Base-by-base conservation (phyloP, 2,329 filamentous ascomycete genomes). In the Amphichorda felina region DNA sequence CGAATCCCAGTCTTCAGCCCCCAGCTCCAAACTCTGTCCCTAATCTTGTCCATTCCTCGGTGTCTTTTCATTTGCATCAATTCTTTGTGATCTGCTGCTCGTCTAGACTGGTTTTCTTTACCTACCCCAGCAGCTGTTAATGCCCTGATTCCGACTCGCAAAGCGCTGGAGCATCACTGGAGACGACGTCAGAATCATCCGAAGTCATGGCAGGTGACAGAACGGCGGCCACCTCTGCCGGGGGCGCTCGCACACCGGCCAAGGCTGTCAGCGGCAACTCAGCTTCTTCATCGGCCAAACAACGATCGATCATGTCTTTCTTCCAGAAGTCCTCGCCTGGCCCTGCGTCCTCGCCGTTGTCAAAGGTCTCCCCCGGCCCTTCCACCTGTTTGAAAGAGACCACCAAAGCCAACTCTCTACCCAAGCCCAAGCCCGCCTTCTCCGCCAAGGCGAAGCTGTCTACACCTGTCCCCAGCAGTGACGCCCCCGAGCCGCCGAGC, bases 381-480 rank as follows among this genome's bases (percentile, higher is more conserved):
- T 55, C 39, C 44, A 49, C 38, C 50, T 41, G 53, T 42, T 48
- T 64, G 7, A 55, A 60, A 44, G 61, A 64, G 45, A 57, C 59
- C 18, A 60, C 56, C 14, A 60, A 57, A 40, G 53, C 56, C 49
- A 63, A 63, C 51, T 45, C 55, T 43, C 47, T 58, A 15, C 56
- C 57, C 39, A 49, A 46, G 42, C 35, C 41, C 34, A 50, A 69
- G 47, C 61, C 63, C 15, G 62, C 57, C n/a, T 68, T 68, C 34
- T 59, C 59, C 26, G 66, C 66, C 39, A 61, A 43, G 35, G 26
- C 38, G 27, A 59, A 57, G 40, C 48, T 56, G 30, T 49, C 79
- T 39, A 88, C 85, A 0, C 85, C 86, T 4, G 72, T 81, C 5
- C 81, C 86, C 5, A 94, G 84, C 56, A 93, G 86, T 57, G 85